Conservation (phyloP, 257 asterid species). For the Craterostigma plantagineum region DNA sequence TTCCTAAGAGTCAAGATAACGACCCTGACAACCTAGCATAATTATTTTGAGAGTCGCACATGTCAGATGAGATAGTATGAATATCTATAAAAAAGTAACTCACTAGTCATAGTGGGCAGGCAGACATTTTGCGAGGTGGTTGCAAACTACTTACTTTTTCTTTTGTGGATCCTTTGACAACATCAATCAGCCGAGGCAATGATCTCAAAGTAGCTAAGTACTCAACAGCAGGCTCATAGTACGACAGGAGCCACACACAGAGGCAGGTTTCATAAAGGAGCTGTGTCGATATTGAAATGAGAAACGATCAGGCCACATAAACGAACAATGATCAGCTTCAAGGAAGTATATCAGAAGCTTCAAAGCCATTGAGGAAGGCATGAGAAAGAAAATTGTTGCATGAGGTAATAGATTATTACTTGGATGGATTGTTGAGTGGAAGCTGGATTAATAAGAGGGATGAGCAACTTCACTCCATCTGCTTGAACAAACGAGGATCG, state of each 20-base stretch:
- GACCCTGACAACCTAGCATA: conserved; percentile 60
- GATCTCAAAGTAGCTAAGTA: conserved; percentile 41
- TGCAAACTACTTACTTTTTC: conserved; percentile 30
- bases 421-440: conserved; percentile 85
- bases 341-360: too few relatives aligned
- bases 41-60: too few relatives aligned
- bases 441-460: conserved; percentile 69
- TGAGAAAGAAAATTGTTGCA: not conserved
- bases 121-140: conserved; percentile 12
- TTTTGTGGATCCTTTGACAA: conserved; percentile 52
- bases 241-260: conserved; percentile 72
- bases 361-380: too few relatives aligned
- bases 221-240: conserved; percentile 45
- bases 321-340: too few relatives aligned
- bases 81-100: too few relatives aligned
- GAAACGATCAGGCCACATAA: not conserved
- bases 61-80: too few relatives aligned
- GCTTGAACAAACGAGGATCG: conserved; percentile 69
- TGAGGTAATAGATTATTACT: too few relatives aligned
- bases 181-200: conserved; percentile 33
- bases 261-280: conserved; percentile 79
- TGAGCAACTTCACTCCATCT: conserved; percentile 70
- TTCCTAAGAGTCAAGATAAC: conserved; percentile 58
- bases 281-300: conserved; percentile 20
- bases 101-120: not conserved